Evolutionary conservation across 1,284 basidiomycete species (phyloP).

Genomic region (Papiliotrema nemorosa): DNA sequence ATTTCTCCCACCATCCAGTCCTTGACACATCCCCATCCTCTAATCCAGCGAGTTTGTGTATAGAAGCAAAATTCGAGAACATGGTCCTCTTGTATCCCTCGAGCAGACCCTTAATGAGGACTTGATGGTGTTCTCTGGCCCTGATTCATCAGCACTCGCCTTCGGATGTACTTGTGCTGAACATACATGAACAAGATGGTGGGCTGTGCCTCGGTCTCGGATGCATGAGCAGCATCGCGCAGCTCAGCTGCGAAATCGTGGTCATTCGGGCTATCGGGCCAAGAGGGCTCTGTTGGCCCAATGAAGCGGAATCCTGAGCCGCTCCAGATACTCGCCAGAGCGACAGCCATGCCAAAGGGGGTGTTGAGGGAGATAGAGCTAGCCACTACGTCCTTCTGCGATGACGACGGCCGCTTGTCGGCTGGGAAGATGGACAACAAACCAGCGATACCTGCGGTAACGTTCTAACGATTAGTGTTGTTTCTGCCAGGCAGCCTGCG

Average conservation of each 20-base stretch:
- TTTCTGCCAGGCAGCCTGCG: slow-evolving; percentile 6
- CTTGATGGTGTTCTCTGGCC: slow-evolving; percentile 26
- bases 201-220: slow-evolving; percentile 15
- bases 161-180: background rate
- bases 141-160: slow-evolving; percentile 15
- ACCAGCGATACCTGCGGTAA: slow-evolving; percentile 48
- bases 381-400: slow-evolving; percentile 36
- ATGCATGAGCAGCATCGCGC: slow-evolving; percentile 10
- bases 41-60: slow-evolving; percentile 33
- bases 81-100: slow-evolving; percentile 18
- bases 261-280: slow-evolving; percentile 24
- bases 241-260: slow-evolving; percentile 20
- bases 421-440: slow-evolving; percentile 46
- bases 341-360: slow-evolving; percentile 46
- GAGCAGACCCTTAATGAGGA: slow-evolving; percentile 27
- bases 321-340: slow-evolving; percentile 40
- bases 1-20: slow-evolving; percentile 29
- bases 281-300: slow-evolving; percentile 21
- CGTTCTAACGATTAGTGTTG: slow-evolving; percentile 24
- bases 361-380: slow-evolving; percentile 36
- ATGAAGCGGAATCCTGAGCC: slow-evolving; percentile 42
- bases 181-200: slow-evolving; percentile 43
- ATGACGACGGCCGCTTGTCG: slow-evolving; percentile 42
- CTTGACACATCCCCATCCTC: slow-evolving; percentile 33
- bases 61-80: slow-evolving; percentile 26